phyloP scores from a whole-genome alignment of 306 rosid genomes.

The Quercus rubra region DNA sequence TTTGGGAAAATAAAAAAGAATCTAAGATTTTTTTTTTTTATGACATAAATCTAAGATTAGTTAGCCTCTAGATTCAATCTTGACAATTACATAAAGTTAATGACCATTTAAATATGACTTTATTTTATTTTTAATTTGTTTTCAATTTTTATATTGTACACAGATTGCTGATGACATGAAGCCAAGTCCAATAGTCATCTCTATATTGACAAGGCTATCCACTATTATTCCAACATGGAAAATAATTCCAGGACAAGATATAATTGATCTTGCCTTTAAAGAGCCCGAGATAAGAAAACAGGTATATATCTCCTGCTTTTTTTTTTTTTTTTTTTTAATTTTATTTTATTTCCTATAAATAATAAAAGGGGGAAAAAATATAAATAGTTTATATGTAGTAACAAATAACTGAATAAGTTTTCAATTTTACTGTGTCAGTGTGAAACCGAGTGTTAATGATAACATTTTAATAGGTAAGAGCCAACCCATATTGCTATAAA shows the following conservation, averaged over 20 bases:
- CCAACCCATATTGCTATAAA: conserved; percentile 66
- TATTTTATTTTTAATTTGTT: neutral
- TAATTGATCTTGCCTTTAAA: conserved; percentile 67
- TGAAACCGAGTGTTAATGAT: neutral
- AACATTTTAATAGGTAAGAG: conserved; percentile 39
- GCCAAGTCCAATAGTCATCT: conserved; percentile 38
- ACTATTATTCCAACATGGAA: conserved; percentile 68
- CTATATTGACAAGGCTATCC: conserved; percentile 43
- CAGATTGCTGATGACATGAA: conserved; percentile 79
- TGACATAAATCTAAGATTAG: too few species aligned
- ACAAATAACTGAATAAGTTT: too few species aligned
- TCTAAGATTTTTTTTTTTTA: too few species aligned
- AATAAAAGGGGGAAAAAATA: neutral
- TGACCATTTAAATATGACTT: neutral
- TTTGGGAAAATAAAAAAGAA: too few species aligned
- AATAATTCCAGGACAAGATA: conserved; percentile 62
- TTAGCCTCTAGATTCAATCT: neutral
- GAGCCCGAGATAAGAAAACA: conserved; percentile 56
- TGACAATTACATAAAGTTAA: neutral
- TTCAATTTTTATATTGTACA: neutral
- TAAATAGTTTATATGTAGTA: neutral
- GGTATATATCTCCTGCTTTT: conserved; percentile 23
- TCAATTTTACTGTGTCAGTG: too few species aligned
- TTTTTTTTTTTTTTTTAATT: neutral
- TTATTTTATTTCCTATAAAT: neutral